These are phyloP conservation scores for Sporobolus alterniflorus DNA, from an alignment of 202 grass and related monocot species.

Conservation along the genomic window DNA sequence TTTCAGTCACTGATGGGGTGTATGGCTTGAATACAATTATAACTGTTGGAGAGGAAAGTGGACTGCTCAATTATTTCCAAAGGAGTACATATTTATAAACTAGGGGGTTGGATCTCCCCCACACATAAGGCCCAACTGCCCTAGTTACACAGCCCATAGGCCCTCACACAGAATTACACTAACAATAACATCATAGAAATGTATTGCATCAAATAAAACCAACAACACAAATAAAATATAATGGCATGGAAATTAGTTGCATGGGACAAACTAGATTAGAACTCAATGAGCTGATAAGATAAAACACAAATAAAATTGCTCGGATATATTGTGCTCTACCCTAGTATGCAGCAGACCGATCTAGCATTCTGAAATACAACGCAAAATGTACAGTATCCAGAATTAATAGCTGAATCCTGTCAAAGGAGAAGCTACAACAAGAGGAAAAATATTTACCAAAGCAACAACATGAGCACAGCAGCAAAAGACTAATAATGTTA, in stretches of 20 bases:
- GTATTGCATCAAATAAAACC: conserved; percentile 8
- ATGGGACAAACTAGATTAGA: conserved; percentile 7
- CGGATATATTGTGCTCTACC: neutral
- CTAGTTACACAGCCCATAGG: too few relatives aligned
- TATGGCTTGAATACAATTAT: conserved; percentile 18
- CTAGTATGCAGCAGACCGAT: neutral
- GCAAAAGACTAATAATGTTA: neutral
- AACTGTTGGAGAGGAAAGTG: too few relatives aligned
- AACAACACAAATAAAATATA: neutral
- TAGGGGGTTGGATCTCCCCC: too few relatives aligned
- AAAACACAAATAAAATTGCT: neutral
- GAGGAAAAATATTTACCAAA: neutral
- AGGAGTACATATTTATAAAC: too few relatives aligned
- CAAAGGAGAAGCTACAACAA: neutral
- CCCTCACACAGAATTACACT: too few relatives aligned
- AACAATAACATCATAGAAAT: conserved; percentile 18
- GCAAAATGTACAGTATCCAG: neutral
- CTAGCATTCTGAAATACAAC: neutral
- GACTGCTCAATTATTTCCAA: too few relatives aligned
- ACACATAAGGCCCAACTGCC: too few relatives aligned
- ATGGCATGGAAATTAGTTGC: neutral
- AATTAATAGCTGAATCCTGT: neutral
- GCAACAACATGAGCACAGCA: neutral
- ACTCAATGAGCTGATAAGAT: neutral
- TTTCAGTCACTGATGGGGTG: conserved; percentile 19